A percentile compares a stretch with the other conserved stretches of the same genome.
Evolutionary conservation across 169 alveolate species (phyloP).

Genomic region (Eimeria mitis): DNA sequence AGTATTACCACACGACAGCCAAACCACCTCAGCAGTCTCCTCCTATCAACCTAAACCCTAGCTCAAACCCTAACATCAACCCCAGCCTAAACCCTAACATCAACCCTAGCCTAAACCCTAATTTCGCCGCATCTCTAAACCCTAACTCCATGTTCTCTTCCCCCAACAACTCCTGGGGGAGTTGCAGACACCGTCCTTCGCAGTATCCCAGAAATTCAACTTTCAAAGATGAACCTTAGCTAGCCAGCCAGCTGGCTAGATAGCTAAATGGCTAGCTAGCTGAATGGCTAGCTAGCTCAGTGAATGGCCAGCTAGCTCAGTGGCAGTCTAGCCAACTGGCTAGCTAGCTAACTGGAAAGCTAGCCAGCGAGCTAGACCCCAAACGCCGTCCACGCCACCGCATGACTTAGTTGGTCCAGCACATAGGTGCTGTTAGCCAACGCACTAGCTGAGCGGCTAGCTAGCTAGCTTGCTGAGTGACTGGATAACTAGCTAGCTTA

Average conservation of each 20-base stretch:
- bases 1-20: background rate
- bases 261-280: constrained; percentile 14
- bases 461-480: background rate
- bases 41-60: background rate
- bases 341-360: background rate
- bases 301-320: background rate
- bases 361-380: background rate
- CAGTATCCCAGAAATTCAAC: constrained; percentile 2
- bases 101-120: constrained; percentile 13
- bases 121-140: background rate
- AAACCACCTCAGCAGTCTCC: background rate
- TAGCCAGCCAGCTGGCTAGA: constrained; percentile 31
- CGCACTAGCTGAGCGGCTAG: background rate
- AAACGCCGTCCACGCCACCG: too few species aligned
- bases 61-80: background rate
- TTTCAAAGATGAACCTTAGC: constrained; percentile 45
- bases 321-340: background rate
- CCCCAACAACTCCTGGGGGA: constrained; percentile 28
- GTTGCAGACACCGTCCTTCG: constrained; percentile 19
- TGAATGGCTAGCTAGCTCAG: background rate
- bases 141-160: constrained; percentile 13
- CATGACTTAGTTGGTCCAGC: too few species aligned
- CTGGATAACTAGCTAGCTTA: background rate
- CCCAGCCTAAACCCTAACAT: constrained; percentile 29
- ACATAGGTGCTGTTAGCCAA: too few species aligned